Conservation (phyloP, 1,284 basidiomycete genomes). For the Porogramme epimiltina region DNA sequence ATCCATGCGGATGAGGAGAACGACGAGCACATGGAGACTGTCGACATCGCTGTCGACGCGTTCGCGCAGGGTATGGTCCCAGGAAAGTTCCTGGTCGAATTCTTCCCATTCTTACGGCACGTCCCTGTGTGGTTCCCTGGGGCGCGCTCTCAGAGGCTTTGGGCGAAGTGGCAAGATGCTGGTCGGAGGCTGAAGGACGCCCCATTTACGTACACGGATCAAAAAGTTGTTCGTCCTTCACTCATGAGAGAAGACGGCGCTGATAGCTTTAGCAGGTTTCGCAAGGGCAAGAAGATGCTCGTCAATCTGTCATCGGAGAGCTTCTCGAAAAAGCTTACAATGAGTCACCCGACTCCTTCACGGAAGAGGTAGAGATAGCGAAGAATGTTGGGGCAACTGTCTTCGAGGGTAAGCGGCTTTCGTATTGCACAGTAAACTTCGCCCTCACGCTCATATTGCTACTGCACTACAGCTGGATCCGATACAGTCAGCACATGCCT, state of each 20-base stretch:
- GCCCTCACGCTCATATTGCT: no score
- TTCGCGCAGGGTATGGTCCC: neutral
- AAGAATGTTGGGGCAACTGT: conserved; percentile 1
- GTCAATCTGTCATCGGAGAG: neutral
- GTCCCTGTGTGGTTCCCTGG: conserved; percentile 5
- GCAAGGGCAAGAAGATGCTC: neutral
- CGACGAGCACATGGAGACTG: neutral
- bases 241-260: neutral
- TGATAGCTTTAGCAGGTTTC: neutral
- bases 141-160: neutral
- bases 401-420: conserved; percentile 3
- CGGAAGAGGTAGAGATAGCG: neutral
- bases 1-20: neutral
- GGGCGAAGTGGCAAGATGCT: neutral
- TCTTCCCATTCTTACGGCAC: neutral
- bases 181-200: neutral
- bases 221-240: neutral
- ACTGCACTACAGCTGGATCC: neutral
- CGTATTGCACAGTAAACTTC: no score
- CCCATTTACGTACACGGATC: neutral
- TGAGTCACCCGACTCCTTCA: no score
- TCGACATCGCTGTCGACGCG: neutral
- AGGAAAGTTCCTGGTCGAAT: neutral
- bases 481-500: neutral
- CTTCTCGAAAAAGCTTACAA: neutral